Evolutionary conservation across 495 filamentous ascomycete genomes (phyloP), one percentile per base, ranked within the genome.

Genomic region (Neurospora africana): DNA sequence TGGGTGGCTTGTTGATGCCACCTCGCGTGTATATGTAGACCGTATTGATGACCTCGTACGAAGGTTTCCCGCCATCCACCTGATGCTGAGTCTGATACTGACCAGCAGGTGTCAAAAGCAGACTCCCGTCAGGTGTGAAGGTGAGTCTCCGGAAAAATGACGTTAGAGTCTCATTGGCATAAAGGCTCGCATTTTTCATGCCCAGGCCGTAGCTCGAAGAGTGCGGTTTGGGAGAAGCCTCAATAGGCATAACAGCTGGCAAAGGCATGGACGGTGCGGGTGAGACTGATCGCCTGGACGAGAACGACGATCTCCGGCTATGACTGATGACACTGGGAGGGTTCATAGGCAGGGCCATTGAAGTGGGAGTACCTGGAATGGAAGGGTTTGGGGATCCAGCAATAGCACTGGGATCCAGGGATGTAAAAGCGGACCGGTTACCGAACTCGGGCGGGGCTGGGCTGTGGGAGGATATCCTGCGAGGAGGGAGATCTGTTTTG

Each of bases 1-100:
- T 92, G 19, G 96, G 96, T 17, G 96, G 94, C 79, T 95, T 98
- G 81, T 97, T 98, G 76, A 99, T 92, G 15, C 96, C 96, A 21
- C 93, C 96, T 72, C 96, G 88, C 0, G 95, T 98, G 78, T 99
- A 99, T 67, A 99, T 93, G 81, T 98, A 99, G 36, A 98, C 96
- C 0, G 96, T 99, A 78, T 99, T 99, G 81, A 91, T 93, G 43
- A 97, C 86, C 47, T 99, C 95, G 73, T 93, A 94, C 0, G 87
- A 85, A 3, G 88, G 86, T 80, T 94, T 97, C 3, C 84, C 80
- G 37, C 89, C 85, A 67, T 97, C 94, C 11, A 84, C 75, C 47
- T 90, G 86, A 75, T 92, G 89, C 61, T 93, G 89, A 2, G 90
- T 91, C 78, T 96, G 94, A 79, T 93, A 98, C 80, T 99, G 96